These are phyloP conservation scores for Candida adriatica DNA, from an alignment of 805 yeast genomes.

Conservation along the genomic window DNA sequence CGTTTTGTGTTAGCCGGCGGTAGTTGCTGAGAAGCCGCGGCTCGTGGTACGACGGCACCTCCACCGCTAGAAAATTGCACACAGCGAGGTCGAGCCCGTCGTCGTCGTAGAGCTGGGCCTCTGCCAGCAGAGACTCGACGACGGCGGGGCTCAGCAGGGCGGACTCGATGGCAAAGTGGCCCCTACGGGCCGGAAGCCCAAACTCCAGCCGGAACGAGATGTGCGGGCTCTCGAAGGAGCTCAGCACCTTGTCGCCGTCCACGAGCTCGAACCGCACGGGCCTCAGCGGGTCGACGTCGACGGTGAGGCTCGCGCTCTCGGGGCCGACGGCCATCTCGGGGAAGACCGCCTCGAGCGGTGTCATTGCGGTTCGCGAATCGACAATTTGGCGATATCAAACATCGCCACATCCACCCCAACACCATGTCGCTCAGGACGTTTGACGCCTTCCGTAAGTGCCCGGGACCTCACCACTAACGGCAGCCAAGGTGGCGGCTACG, in stretches of 20 bases:
- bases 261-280: not conserved
- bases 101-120: no score
- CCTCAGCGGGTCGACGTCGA: no score
- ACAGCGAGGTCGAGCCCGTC: constrained; percentile 31
- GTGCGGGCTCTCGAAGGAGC: not conserved
- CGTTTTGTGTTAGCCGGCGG: not conserved
- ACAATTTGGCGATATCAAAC: no score
- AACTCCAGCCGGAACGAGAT: not conserved
- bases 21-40: constrained; percentile 11
- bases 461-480: constrained; percentile 2
- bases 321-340: no score
- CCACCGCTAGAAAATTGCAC: constrained; percentile 33
- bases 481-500: constrained; percentile 61
- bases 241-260: not conserved
- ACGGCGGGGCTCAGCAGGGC: not conserved
- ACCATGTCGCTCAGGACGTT: constrained; percentile 52
- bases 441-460: constrained; percentile 57
- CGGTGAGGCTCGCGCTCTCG: no score
- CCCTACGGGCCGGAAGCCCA: not conserved
- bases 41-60: constrained; percentile 7
- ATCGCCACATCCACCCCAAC: no score
- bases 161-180: not conserved
- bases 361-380: no score
- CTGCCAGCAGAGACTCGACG: no score
- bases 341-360: no score